Percentiles rank a stretch among this genome's conserved stretches.
Conservation (phyloP, 345 rosid genomes). For the Durio zibethinus region DNA sequence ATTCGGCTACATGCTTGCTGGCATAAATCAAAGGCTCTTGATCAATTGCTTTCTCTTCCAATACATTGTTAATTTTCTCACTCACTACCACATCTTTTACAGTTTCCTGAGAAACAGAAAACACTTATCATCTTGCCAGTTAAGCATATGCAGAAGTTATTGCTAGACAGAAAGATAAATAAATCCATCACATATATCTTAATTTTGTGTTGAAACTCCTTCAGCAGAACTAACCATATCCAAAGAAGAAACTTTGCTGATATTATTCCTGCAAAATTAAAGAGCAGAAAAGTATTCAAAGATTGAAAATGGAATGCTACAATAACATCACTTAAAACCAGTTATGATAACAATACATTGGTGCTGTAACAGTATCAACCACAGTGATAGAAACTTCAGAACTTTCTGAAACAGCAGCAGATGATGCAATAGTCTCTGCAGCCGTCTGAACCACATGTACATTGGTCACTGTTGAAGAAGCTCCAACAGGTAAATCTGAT, state of each 20-base stretch:
- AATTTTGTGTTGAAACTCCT: conserved; percentile 33
- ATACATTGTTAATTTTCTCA: conserved; percentile 40
- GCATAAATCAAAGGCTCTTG: conserved; percentile 52
- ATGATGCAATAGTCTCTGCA: conserved; percentile 25
- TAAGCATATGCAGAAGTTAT: conserved; percentile 12
- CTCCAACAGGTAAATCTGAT: conserved; percentile 35
- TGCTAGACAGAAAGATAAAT: conserved; percentile 1
- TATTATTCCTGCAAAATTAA: conserved; percentile 33
- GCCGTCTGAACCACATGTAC: conserved; percentile 37
- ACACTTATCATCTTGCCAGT: conserved; percentile 8
- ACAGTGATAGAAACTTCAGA: conserved; percentile 39
- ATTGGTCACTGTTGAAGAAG: conserved; percentile 33
- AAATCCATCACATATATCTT: conserved; percentile 29
- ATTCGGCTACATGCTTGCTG: conserved; percentile 43
- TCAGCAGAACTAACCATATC: conserved; percentile 34
- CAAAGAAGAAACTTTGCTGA: conserved; percentile 20
- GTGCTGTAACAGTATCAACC: conserved; percentile 27
- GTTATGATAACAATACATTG: conserved; percentile 43
- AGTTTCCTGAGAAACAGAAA: conserved; percentile 39
- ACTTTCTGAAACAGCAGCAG: conserved; percentile 36
- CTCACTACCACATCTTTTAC: conserved; percentile 34
- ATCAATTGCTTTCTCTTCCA: conserved; percentile 57
- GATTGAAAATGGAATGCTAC: conserved; percentile 14
- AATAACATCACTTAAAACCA: conserved; percentile 9
- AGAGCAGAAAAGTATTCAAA: conserved; percentile 17